phyloP scores from a whole-genome alignment of 345 rosid species.

The Salix udensis region DNA sequence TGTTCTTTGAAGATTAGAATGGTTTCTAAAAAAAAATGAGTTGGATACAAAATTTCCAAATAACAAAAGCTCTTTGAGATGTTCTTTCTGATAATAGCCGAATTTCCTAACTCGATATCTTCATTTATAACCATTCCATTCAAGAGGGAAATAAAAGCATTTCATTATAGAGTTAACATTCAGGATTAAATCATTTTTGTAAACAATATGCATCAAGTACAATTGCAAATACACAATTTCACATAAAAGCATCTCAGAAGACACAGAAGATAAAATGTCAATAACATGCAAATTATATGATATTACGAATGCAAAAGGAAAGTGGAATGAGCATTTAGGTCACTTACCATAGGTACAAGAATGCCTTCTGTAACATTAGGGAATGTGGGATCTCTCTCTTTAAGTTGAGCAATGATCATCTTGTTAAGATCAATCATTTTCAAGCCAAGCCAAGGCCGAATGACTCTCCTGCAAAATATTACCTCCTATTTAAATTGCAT shows the following conservation, averaged over 20 bases:
- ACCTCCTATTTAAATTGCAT: not conserved
- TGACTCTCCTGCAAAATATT: slow-evolving; percentile 62
- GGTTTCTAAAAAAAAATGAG: too few relatives aligned
- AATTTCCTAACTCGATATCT: too few relatives aligned
- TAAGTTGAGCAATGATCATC: slow-evolving; percentile 73
- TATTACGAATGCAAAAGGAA: not conserved
- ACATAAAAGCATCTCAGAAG: not conserved
- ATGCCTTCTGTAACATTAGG: slow-evolving; percentile 65
- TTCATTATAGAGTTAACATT: too few relatives aligned
- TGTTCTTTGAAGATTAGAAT: too few relatives aligned
- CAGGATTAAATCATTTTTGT: too few relatives aligned
- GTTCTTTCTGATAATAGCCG: too few relatives aligned
- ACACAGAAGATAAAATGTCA: not conserved
- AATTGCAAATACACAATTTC: not conserved
- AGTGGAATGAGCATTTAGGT: not conserved
- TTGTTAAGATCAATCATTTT: slow-evolving; percentile 89
- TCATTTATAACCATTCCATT: too few relatives aligned
- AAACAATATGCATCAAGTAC: too few relatives aligned
- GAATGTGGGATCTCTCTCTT: slow-evolving; percentile 68
- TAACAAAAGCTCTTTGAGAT: too few relatives aligned
- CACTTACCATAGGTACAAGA: slow-evolving; percentile 68
- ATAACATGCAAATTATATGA: too few relatives aligned
- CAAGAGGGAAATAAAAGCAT: too few relatives aligned
- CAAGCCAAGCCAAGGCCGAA: slow-evolving; percentile 93
- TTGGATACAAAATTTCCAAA: too few relatives aligned